Conservation (phyloP, 768 basidiomycete genomes). For the Mycena alexandri region DNA sequence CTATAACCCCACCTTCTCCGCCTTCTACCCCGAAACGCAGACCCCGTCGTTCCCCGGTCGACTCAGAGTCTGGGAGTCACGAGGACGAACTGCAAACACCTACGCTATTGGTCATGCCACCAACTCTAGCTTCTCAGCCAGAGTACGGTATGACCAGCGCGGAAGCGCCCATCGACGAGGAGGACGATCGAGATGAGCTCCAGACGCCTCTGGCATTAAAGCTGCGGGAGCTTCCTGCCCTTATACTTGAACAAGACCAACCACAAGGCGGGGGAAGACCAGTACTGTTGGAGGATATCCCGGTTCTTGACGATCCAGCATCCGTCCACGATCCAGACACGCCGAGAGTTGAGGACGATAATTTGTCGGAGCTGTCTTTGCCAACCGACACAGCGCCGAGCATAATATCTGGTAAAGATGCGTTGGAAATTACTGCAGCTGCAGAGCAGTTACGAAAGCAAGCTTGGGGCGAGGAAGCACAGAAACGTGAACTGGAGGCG, state of each 20-base stretch:
- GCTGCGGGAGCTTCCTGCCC: conserved; percentile 20
- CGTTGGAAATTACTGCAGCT: conserved; percentile 25
- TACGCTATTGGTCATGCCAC: not conserved
- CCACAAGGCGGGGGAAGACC: conserved; percentile 4
- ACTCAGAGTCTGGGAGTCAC: not conserved
- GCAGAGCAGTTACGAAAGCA: conserved; percentile 56
- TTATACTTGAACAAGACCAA: conserved; percentile 8
- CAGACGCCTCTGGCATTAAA: conserved; percentile 32
- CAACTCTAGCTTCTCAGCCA: not conserved
- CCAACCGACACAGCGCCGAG: conserved; percentile 27
- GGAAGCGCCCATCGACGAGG: not conserved
- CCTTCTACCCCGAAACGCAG: conserved; percentile 2
- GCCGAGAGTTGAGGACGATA: conserved; percentile 1
- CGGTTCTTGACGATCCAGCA: conserved; percentile 6
- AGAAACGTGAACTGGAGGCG: conserved; percentile 43
- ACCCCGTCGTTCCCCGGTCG: not conserved
- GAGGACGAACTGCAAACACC: conserved; percentile 28
- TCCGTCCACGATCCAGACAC: not conserved
- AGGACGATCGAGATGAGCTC: conserved; percentile 26
- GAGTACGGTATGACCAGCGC: not conserved
- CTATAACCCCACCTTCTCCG: conserved; percentile 25
- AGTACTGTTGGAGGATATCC: conserved; percentile 2
- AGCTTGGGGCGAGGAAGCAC: conserved; percentile 55
- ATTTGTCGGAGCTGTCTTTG: conserved; percentile 20
- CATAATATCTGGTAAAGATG: conserved; percentile 28